phyloP scores from a whole-genome alignment of 805 yeast species.

The Tetrapisispora nanseiensis region DNA sequence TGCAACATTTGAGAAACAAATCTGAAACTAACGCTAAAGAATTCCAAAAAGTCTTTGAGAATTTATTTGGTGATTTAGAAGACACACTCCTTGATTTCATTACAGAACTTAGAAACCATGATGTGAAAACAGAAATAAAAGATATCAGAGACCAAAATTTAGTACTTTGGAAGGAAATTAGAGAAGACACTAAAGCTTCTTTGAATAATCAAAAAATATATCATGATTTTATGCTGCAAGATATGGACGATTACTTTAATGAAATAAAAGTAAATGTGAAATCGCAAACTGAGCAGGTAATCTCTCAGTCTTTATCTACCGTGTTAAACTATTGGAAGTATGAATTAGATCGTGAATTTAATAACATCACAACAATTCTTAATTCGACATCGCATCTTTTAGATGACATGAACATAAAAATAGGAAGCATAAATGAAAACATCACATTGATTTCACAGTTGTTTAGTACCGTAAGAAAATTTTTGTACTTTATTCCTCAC shows the following conservation, averaged over 20 bases:
- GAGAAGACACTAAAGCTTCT: not conserved
- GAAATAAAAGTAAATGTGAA: not conserved
- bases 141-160: slow-evolving; percentile 7
- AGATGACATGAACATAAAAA: slow-evolving; percentile 7
- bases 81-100: slow-evolving; percentile 4
- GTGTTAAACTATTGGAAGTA: slow-evolving; percentile 11
- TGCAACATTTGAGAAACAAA: slow-evolving; percentile 5
- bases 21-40: slow-evolving; percentile 6
- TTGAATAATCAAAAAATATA: not conserved
- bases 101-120: slow-evolving; percentile 2
- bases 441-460: not conserved
- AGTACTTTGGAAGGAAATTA: slow-evolving; percentile 3
- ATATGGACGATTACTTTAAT: slow-evolving; percentile 1
- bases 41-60: slow-evolving; percentile 4
- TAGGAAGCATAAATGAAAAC: slow-evolving; percentile 5
- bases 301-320: slow-evolving; percentile 6
- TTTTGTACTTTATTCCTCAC: not conserved
- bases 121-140: slow-evolving; percentile 1
- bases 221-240: not conserved
- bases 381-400: slow-evolving; percentile 10
- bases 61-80: slow-evolving; percentile 4
- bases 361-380: slow-evolving; percentile 8
- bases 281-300: slow-evolving; percentile 4
- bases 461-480: not conserved
- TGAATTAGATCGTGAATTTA: slow-evolving; percentile 9